Evolutionary conservation across 2,329 filamentous ascomycete species (phyloP).

Genomic region (Aureobasidium sp.): DNA sequence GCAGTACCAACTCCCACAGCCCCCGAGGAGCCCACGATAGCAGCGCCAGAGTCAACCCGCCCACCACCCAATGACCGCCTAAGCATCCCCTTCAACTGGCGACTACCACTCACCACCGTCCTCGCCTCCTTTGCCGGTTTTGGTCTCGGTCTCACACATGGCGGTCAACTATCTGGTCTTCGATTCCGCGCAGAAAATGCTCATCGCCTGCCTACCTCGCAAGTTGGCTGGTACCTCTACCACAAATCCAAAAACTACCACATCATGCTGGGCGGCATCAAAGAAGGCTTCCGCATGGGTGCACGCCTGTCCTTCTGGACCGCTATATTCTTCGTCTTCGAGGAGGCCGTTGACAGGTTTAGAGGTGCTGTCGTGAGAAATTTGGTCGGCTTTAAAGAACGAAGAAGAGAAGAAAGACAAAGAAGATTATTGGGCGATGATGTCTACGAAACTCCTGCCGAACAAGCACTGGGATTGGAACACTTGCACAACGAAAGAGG

Average conservation of each 20-base stretch:
- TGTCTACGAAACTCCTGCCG: slow-evolving; percentile 23
- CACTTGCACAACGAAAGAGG: slow-evolving; percentile 21
- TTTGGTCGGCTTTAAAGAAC: slow-evolving; percentile 32
- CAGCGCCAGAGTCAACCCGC: not conserved
- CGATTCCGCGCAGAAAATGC: slow-evolving; percentile 94
- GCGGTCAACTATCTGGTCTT: slow-evolving; percentile 38
- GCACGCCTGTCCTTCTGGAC: slow-evolving; percentile 64
- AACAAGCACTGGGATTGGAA: slow-evolving; percentile 24
- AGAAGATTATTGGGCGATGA: slow-evolving; percentile 23
- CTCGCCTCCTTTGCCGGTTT: slow-evolving; percentile 25
- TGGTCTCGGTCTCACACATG: slow-evolving; percentile 28
- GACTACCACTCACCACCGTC: slow-evolving; percentile 25
- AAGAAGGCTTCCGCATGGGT: slow-evolving; percentile 72
- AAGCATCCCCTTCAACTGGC: slow-evolving; percentile 27
- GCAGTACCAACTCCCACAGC: not conserved
- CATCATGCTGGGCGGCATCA: slow-evolving; percentile 66
- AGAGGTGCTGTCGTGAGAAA: slow-evolving; percentile 54
- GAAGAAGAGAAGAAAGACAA: slow-evolving; percentile 32
- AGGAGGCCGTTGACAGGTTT: slow-evolving; percentile 76
- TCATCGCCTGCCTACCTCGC: slow-evolving; percentile 77
- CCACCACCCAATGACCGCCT: slow-evolving; percentile 24
- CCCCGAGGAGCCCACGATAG: not conserved
- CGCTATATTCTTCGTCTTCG: slow-evolving; percentile 68
- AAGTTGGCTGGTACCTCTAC: slow-evolving; percentile 94
- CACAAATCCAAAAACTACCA: slow-evolving; percentile 98